These are phyloP conservation scores for Phytophthora rubi DNA, from an alignment of 352 stramenopile genomes.

Conservation along the genomic window DNA sequence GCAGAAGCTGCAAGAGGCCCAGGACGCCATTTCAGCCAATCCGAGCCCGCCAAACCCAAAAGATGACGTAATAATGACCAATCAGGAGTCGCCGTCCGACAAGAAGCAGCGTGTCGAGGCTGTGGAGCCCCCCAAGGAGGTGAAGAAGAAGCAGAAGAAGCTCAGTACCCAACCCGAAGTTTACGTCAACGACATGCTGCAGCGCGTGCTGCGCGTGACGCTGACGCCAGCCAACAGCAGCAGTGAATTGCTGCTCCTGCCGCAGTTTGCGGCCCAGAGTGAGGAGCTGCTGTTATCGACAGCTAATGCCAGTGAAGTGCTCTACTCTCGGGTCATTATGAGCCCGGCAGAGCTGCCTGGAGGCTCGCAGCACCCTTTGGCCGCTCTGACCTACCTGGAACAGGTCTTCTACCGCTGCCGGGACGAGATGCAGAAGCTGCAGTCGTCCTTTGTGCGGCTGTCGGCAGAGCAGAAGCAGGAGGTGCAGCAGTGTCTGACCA, in stretches of 20 bases:
- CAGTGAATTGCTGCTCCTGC: slow-evolving; percentile 48
- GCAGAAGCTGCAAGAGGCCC: slow-evolving; percentile 63
- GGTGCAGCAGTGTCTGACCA: slow-evolving; percentile 57
- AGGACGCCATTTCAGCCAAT: slow-evolving; percentile 38
- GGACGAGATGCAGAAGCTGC: slow-evolving; percentile 73
- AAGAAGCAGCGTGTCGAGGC: slow-evolving; percentile 33
- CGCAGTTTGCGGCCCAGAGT: slow-evolving; percentile 35
- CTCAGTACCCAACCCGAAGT: slow-evolving; percentile 43
- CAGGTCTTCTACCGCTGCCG: slow-evolving; percentile 77
- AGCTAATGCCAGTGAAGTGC: slow-evolving; percentile 67
- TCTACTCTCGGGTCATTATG: slow-evolving; percentile 76
- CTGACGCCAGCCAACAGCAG: slow-evolving; percentile 37
- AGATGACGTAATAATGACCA: slow-evolving; percentile 33
- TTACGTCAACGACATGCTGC: slow-evolving; percentile 82
- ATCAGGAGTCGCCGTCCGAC: slow-evolving; percentile 13
- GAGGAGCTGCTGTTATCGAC: slow-evolving; percentile 36
- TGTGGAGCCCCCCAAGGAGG: slow-evolving; percentile 20
- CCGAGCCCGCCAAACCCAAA: slow-evolving; percentile 11
- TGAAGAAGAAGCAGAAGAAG: slow-evolving; percentile 44
- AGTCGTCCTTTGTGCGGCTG: slow-evolving; percentile 67
- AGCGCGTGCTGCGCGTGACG: slow-evolving; percentile 73
- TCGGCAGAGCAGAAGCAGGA: slow-evolving; percentile 54
- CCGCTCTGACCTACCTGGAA: slow-evolving; percentile 74
- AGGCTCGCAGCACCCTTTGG: slow-evolving; percentile 59
- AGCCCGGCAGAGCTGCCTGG: slow-evolving; percentile 57